Base-by-base conservation (phyloP, 352 stramenopile species). In the Phytophthora pini region DNA sequence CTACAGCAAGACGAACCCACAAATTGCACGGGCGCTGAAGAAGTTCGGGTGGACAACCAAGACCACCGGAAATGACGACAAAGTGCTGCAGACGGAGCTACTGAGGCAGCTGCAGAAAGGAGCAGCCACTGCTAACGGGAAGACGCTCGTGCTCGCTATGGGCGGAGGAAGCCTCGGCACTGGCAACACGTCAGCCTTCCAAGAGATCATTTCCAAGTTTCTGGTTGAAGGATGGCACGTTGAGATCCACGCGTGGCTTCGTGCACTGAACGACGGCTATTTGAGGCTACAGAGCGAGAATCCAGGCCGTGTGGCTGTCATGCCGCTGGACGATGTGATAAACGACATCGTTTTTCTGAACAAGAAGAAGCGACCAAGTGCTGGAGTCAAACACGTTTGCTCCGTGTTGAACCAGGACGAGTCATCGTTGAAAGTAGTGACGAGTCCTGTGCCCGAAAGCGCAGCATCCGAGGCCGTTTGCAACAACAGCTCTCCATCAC, bases 201-300 rank as follows among this genome's bases (percentile, higher is more conserved):
- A 68, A 22, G 55, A 74, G 17, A 45, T 61, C 7, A 20, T 70
- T 24, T 51, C 34, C 20, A 67, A 70, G 31, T 67, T 74, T 15
- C 36, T 74, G 13, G 49, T 56, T 2, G 22, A 62, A 27, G 36
- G 49, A 0, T 74, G 66, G 61, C 50, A 52, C 10, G 54, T 74
- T 12, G 66, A 74, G 50, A 66, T 74, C 22, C 59, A 74, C 44
- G 32, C 60, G 38, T 74, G 66, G 66, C 43, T 74, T 22, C 61
- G 59, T 10, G 34, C 65, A 10, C 24, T 74, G 29, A 66, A 55
- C 39, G 66, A 74, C 39, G 53, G 60, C 4, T 70, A 63, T 32
- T 8, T 74, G 12, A 39, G 45, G 1, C 39, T 74, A 4, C 66
- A 70, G 36, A 43, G 40, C 0, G 22, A 65, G 20, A 47, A 62